Evolutionary conservation across 176 grass and related monocot genomes (phyloP).

Genomic region (Phragmites australis): DNA sequence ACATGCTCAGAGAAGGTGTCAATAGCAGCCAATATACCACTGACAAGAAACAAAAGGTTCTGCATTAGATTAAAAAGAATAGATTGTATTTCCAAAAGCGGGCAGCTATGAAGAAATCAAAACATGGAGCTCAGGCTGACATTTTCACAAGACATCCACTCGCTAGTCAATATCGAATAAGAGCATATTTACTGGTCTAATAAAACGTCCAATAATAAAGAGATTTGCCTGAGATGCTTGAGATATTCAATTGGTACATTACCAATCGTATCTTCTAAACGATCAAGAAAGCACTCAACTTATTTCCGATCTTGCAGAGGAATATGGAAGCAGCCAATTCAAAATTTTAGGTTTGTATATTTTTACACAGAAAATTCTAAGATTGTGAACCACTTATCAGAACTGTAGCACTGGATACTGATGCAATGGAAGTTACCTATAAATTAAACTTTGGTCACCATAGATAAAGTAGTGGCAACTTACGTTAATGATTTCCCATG

Average conservation of each 20-base stretch:
- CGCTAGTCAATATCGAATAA: conserved; percentile 4
- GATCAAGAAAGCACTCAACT: not conserved
- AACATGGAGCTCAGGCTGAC: not conserved
- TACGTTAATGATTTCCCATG: conserved; percentile 87
- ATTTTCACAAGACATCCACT: conserved; percentile 11
- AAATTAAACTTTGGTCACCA: not conserved
- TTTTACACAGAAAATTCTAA: not conserved
- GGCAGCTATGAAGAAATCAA: not conserved
- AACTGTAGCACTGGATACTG: not conserved
- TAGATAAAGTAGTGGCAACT: conserved; percentile 32
- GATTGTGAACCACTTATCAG: not conserved
- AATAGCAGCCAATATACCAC: conserved; percentile 85
- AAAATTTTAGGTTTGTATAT: not conserved
- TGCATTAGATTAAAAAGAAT: not conserved
- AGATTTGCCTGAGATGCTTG: not conserved
- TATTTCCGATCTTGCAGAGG: conserved; percentile 5
- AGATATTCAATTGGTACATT: conserved; percentile 4
- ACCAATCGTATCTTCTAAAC: not conserved
- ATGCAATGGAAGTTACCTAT: not conserved
- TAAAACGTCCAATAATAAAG: not conserved
- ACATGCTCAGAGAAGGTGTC: conserved; percentile 80
- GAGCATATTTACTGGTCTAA: not conserved
- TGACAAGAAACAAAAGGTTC: conserved; percentile 28
- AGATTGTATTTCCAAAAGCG: not conserved
- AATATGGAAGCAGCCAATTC: not conserved